Base-by-base conservation (phyloP, 2,329 filamentous ascomycete species). In the Albophoma yamanashiensis region DNA sequence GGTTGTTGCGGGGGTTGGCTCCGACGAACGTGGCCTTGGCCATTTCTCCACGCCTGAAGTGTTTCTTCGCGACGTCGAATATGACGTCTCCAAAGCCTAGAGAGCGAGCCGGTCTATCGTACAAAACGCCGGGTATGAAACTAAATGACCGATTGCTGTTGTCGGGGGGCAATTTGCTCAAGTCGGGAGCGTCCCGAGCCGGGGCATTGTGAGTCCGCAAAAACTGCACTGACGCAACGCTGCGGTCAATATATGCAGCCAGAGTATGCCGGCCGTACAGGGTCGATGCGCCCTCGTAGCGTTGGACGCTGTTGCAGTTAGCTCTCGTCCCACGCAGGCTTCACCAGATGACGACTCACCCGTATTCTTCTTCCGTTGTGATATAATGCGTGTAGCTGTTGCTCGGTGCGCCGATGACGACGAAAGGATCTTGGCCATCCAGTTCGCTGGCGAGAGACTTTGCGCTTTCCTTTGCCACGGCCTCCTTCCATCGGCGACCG, bases 221-320 rank as follows among this genome's bases (percentile, higher is more conserved):
- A 65, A 87, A 88, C 3, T 84, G 84, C 1, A 96, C 79, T 64
- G 87, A 84, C 0, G 80, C 82, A 15, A 90, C 75, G 0, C 89
- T 92, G 22, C 92, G 78, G 69, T 95, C 90, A 72, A 96, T 88
- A 74, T 94, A 92, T 0, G 91, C 92, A 22, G 88, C 86, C n/a
- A 96, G 79, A 0, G 90, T 93, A 69, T 92, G 87, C 0, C 84
- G 89, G 0, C 92, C 92, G 70, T 92, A 93, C 2, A 97, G 80
- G 0, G 92, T 97, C 4, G 89, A 92, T 0, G 90, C 92, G 42
- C 92, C 92, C 75, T 97, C 92, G 71, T 96, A 96, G 40, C 92
- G 86, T 73, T 97, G 92, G 56, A 92, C 81, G 17, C 69, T 78
- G 69, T 62, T 71, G 66, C 62, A 42, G 57, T 63, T 34, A 63